phyloP scores from a whole-genome alignment of 306 rosid species.

The Ceratonia siliqua region DNA sequence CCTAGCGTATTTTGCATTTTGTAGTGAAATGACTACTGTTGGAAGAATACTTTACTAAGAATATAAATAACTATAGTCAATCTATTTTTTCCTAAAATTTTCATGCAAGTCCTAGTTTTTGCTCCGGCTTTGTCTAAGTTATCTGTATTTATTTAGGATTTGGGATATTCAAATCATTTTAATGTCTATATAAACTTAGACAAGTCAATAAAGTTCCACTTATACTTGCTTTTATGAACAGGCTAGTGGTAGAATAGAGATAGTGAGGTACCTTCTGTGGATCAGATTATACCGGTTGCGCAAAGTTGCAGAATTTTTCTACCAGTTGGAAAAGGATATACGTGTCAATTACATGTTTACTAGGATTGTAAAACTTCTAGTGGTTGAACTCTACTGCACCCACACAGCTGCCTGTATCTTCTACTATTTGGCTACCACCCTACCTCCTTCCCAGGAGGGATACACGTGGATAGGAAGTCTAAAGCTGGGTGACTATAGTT shows the following conservation, averaged over 20 bases:
- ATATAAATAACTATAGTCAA: not conserved
- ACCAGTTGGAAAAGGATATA: constrained; percentile 79
- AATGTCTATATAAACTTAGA: not conserved
- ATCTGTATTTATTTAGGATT: not conserved
- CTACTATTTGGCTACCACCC: constrained; percentile 92
- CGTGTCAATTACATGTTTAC: constrained; percentile 77
- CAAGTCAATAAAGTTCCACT: not conserved
- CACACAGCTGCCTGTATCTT: constrained; percentile 98
- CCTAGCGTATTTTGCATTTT: constrained; percentile 22
- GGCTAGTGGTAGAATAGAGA: constrained; percentile 80
- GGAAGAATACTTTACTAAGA: not conserved
- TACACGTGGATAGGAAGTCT: constrained; percentile 98
- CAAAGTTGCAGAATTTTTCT: constrained; percentile 56
- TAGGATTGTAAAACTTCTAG: constrained; percentile 76
- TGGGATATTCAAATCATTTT: constrained; percentile 5
- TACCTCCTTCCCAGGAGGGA: constrained; percentile 78
- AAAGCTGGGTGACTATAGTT: constrained; percentile 78
- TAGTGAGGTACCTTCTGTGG: constrained; percentile 84
- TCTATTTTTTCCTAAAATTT: not conserved
- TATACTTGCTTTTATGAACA: constrained; percentile 39
- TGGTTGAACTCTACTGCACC: constrained; percentile 95
- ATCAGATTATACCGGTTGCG: constrained; percentile 74
- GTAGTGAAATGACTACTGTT: constrained; percentile 9
- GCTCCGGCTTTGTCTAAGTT: not conserved
- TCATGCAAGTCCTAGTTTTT: not conserved